Conservation (phyloP, 129 eudicot genomes). For the Deinandra increscens region DNA sequence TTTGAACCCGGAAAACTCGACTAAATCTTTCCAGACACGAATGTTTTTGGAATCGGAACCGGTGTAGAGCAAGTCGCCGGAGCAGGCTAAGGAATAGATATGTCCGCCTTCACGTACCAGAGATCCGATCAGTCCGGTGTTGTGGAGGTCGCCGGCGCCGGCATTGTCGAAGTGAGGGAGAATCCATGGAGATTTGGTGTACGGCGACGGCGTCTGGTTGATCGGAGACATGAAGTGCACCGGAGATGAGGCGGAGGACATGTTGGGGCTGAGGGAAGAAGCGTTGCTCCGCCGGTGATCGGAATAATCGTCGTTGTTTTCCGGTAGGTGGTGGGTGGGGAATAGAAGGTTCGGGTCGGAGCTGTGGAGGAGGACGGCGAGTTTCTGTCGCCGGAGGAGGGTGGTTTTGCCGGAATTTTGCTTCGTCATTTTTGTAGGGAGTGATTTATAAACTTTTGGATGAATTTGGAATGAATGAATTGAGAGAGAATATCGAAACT, state of each 20-base stretch:
- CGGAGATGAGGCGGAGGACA: constrained; percentile 35
- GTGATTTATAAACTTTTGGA: background rate
- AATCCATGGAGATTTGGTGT: constrained; percentile 70
- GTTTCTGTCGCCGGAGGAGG: constrained; percentile 41
- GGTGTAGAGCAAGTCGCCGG: constrained; percentile 62
- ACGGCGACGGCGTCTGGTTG: constrained; percentile 53
- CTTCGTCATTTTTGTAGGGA: constrained; percentile 8
- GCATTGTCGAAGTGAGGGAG: background rate
- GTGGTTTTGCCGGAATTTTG: constrained; percentile 12
- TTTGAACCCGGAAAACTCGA: constrained; percentile 78
- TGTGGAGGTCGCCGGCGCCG: background rate
- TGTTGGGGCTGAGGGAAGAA: constrained; percentile 32
- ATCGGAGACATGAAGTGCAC: constrained; percentile 47
- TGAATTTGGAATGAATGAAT: background rate
- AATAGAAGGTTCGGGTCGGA: constrained; percentile 39
- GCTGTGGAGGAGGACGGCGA: constrained; percentile 49
- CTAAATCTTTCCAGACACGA: constrained; percentile 73
- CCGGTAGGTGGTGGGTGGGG: constrained; percentile 2
- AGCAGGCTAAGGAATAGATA: constrained; percentile 70
- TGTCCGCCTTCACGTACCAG: constrained; percentile 85
- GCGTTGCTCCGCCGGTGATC: constrained; percentile 39
- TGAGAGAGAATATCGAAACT: constrained; percentile 2
- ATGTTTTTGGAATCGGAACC: constrained; percentile 85
- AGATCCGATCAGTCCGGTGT: constrained; percentile 55
- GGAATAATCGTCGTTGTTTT: background rate